Evolutionary conservation across 176 grass and related monocot genomes (phyloP).

Genomic region (Chloris gayana): DNA sequence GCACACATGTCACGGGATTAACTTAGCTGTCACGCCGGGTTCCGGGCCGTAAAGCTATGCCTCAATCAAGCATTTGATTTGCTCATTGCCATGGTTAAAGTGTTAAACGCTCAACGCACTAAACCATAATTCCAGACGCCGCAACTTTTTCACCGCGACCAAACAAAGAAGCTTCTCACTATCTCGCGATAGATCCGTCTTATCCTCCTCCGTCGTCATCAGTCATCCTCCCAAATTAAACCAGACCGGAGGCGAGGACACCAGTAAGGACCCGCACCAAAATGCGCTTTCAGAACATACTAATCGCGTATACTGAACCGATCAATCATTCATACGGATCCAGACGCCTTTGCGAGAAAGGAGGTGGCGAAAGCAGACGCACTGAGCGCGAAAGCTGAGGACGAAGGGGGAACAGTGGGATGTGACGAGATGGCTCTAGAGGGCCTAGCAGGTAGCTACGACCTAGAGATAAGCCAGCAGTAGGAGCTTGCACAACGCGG

Average conservation of each 20-base stretch:
- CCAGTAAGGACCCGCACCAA: neutral
- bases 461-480: neutral
- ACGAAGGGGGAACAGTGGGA: slow-evolving; percentile 14
- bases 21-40: neutral
- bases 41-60: neutral
- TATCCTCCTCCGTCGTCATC: neutral
- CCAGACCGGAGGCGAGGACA: neutral
- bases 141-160: neutral
- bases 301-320: neutral
- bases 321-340: slow-evolving; percentile 1
- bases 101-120: slow-evolving; percentile 1
- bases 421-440: slow-evolving; percentile 28
- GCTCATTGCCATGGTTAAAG: neutral
- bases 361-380: slow-evolving; percentile 37
- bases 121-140: neutral
- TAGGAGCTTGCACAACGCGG: neutral
- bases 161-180: neutral
- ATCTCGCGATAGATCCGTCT: neutral
- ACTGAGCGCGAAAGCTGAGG: slow-evolving; percentile 20
- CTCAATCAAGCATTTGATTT: neutral
- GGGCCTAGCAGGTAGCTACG: neutral
- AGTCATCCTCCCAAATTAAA: neutral
- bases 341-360: slow-evolving; percentile 20
- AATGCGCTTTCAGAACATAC: neutral
- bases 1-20: neutral